Percentiles rank a stretch among this genome's conserved stretches.
phyloP scores from a whole-genome alignment of 2,329 filamentous ascomycete species.

The Hymenoscyphus albidus region DNA sequence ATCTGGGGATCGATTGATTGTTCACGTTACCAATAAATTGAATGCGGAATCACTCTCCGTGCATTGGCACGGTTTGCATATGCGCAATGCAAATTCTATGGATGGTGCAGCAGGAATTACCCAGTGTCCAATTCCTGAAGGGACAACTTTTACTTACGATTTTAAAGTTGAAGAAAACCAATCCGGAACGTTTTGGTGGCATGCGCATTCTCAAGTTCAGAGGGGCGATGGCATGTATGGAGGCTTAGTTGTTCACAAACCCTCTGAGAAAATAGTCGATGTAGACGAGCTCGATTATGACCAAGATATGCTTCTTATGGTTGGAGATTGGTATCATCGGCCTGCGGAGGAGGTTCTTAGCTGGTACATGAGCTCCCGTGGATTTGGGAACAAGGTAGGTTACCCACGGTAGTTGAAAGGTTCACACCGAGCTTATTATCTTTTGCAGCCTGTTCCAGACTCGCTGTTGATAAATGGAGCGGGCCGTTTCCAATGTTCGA shows the following conservation, averaged over 20 bases:
- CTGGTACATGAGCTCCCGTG: conserved; percentile 42
- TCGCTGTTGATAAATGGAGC: conserved; percentile 45
- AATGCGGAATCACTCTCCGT: conserved; percentile 44
- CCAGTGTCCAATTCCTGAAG: conserved; percentile 25
- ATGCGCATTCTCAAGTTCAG: conserved; percentile 43
- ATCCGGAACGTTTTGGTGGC: conserved; percentile 35
- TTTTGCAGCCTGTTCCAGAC: conserved; percentile 43
- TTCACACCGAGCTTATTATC: neutral
- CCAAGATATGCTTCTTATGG: conserved; percentile 43
- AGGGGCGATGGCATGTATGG: conserved; percentile 46
- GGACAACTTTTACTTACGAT: conserved; percentile 32
- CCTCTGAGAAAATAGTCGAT: conserved; percentile 20
- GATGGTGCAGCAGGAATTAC: conserved; percentile 55
- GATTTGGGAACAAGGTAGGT: conserved; percentile 42
- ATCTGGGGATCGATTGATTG: conserved; percentile 46
- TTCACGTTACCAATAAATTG: conserved; percentile 49
- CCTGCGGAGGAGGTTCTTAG: conserved; percentile 39
- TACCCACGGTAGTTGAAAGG: neutral
- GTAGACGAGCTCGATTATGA: conserved; percentile 30
- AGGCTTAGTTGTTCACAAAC: conserved; percentile 43
- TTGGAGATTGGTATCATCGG: conserved; percentile 49
- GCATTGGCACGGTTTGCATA: conserved; percentile 59
- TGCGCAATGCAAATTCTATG: conserved; percentile 51
- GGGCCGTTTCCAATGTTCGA: conserved; percentile 44
- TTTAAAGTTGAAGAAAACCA: conserved; percentile 37